Evolutionary conservation across 805 yeast genomes (phyloP).

Genomic region (Nakazawaea peltata): DNA sequence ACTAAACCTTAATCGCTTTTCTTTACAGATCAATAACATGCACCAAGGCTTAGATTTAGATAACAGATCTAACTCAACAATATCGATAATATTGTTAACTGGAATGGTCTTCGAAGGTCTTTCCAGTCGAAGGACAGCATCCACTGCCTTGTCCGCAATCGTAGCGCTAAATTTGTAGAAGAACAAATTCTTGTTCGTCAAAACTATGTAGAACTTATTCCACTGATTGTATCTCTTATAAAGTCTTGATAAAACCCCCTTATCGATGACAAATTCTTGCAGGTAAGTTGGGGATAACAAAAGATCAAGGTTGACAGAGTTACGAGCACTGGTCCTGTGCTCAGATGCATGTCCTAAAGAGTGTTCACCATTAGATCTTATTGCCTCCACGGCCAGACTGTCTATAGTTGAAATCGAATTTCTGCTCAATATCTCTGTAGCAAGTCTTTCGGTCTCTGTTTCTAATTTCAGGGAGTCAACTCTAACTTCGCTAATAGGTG

Average conservation of each 20-base stretch:
- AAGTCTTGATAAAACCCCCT: slow-evolving; percentile 33
- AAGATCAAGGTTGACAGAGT: background rate
- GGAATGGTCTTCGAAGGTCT: slow-evolving; percentile 25
- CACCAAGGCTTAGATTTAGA: slow-evolving; percentile 36
- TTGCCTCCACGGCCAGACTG: background rate
- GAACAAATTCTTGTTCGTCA: slow-evolving; percentile 31
- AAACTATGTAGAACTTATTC: slow-evolving; percentile 33
- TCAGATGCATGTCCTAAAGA: background rate
- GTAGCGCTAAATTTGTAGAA: slow-evolving; percentile 27
- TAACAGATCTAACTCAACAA: slow-evolving; percentile 41
- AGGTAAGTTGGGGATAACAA: background rate
- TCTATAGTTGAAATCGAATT: background rate
- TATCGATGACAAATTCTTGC: slow-evolving; percentile 27
- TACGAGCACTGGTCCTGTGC: background rate
- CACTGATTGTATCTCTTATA: slow-evolving; percentile 39
- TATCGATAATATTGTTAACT: slow-evolving; percentile 32
- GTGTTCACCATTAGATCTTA: background rate
- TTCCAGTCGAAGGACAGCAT: slow-evolving; percentile 6
- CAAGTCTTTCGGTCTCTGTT: slow-evolving; percentile 13
- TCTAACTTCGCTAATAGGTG: slow-evolving; percentile 8
- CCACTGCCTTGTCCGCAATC: slow-evolving; percentile 8
- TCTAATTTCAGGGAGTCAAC: slow-evolving; percentile 2
- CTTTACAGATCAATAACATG: slow-evolving; percentile 37
- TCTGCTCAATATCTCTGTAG: slow-evolving; percentile 10
- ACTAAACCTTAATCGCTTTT: slow-evolving; percentile 35